phyloP scores from a whole-genome alignment of 176 grass and related monocot genomes.

The Pharus latifolius region DNA sequence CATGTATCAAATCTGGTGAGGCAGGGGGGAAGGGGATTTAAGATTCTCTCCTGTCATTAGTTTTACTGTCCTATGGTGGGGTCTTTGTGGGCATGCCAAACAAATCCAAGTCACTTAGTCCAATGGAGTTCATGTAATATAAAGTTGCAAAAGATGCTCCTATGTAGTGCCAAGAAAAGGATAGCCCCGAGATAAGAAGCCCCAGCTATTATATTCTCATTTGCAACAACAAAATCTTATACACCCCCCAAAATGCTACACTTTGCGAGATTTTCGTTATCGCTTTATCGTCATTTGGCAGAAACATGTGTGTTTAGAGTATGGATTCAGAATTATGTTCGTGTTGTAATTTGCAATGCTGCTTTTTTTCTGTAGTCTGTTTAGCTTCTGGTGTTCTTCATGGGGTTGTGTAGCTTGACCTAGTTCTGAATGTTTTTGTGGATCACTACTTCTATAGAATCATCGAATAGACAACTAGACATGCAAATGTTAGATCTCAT shows the following conservation, averaged over 20 bases:
- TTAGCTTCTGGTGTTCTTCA: not conserved
- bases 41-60: constrained; percentile 56
- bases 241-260: not conserved
- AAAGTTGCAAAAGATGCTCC: constrained; percentile 47
- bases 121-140: constrained; percentile 45
- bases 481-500: constrained; percentile 32
- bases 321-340: not conserved
- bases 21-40: constrained; percentile 34
- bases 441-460: constrained; percentile 40
- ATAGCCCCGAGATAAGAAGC: constrained; percentile 50
- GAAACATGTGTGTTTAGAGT: not conserved
- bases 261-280: not conserved
- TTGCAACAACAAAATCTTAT: constrained; percentile 19
- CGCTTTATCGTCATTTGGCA: not conserved
- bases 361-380: not conserved
- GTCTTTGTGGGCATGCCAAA: constrained; percentile 24
- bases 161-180: constrained; percentile 62
- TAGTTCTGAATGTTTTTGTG: constrained; percentile 32
- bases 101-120: constrained; percentile 47
- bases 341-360: not conserved
- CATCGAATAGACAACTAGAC: constrained; percentile 40
- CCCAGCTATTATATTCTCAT: constrained; percentile 48
- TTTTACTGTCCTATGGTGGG: constrained; percentile 46
- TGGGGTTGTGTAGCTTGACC: constrained; percentile 20
- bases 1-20: constrained; percentile 56